phyloP scores from a whole-genome alignment of 176 grass and related monocot genomes.

The Bothriochloa decipiens region DNA sequence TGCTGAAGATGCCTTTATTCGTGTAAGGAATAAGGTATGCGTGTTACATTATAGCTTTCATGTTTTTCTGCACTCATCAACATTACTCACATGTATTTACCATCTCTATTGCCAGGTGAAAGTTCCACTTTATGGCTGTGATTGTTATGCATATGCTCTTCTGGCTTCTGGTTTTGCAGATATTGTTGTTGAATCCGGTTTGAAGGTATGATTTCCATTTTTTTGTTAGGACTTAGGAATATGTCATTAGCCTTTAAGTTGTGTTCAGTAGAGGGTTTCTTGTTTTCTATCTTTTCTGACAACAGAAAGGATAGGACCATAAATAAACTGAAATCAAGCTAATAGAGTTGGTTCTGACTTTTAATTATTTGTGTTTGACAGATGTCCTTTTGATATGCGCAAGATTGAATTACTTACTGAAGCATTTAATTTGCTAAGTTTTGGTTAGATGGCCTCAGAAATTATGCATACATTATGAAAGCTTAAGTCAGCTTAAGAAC shows the following conservation, averaged over 20 bases:
- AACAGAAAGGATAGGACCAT: not conserved
- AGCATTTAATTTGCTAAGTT: not conserved
- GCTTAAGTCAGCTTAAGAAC: not conserved
- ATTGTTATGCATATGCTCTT: slow-evolving; percentile 98
- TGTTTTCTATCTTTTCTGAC: not conserved
- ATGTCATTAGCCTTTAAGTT: not conserved
- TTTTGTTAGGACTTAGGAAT: not conserved
- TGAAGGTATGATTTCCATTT: slow-evolving; percentile 64
- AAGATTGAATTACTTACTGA: not conserved
- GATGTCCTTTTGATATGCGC: no score
- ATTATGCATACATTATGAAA: not conserved
- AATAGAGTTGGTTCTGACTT: not conserved
- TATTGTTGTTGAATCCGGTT: slow-evolving; percentile 89
- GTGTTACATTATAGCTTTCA: slow-evolving; percentile 20
- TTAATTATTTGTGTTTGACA: not conserved
- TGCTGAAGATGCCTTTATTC: slow-evolving; percentile 76
- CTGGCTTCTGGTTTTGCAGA: slow-evolving; percentile 89
- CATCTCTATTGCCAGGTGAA: slow-evolving; percentile 69
- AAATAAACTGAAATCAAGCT: slow-evolving; percentile 3
- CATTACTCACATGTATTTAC: slow-evolving; percentile 22
- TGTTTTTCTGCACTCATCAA: not conserved
- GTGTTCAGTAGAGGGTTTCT: not conserved
- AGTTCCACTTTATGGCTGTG: slow-evolving; percentile 94
- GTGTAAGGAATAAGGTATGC: slow-evolving; percentile 77
- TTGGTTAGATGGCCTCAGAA: not conserved